Percentiles rank a stretch among this genome's conserved stretches.
Conservation (phyloP, 208 protist species). For the Crithidia acanthocephali region DNA sequence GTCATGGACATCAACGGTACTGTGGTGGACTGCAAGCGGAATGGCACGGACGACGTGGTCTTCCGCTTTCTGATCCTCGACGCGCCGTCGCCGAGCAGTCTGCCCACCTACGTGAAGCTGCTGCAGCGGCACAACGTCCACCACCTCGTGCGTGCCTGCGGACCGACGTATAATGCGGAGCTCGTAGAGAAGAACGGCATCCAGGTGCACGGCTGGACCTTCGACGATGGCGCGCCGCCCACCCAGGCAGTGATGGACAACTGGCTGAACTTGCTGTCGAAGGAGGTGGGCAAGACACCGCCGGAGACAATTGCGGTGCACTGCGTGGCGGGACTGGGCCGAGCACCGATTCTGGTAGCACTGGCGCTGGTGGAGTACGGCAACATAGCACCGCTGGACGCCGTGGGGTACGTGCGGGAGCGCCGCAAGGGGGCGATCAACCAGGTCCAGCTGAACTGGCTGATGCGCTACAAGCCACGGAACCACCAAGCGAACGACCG, state of each 20-base stretch:
- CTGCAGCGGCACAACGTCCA: slow-evolving; percentile 75
- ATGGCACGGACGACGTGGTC: slow-evolving; percentile 40
- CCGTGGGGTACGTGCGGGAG: slow-evolving; percentile 80
- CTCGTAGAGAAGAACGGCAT: slow-evolving; percentile 78
- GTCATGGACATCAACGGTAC: slow-evolving; percentile 89
- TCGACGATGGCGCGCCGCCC: slow-evolving; percentile 92
- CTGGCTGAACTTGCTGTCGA: slow-evolving; percentile 83
- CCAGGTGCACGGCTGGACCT: slow-evolving; percentile 85
- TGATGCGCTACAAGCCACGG: slow-evolving; percentile 88
- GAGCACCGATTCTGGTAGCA: slow-evolving; percentile 92
- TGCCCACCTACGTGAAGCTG: slow-evolving; percentile 89
- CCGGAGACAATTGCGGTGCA: slow-evolving; percentile 84
- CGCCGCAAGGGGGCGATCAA: slow-evolving; percentile 91
- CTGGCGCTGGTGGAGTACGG: slow-evolving; percentile 90
- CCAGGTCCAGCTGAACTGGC: slow-evolving; percentile 91
- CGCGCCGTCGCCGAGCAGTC: slow-evolving; percentile 80
- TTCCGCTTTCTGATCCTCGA: slow-evolving; percentile 91
- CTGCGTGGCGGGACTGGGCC: slow-evolving; percentile 92
- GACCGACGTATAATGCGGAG: slow-evolving; percentile 76
- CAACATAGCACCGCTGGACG: slow-evolving; percentile 81
- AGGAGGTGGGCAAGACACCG: slow-evolving; percentile 44
- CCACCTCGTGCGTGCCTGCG: slow-evolving; percentile 89
- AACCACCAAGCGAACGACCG: slow-evolving; percentile 26
- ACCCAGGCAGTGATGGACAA: slow-evolving; percentile 72
- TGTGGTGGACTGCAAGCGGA: slow-evolving; percentile 76